Evolutionary conservation across 2,329 filamentous ascomycete species (phyloP), one percentile per base, ranked within the genome.

Genomic region (Exophiala xenobiotica): DNA sequence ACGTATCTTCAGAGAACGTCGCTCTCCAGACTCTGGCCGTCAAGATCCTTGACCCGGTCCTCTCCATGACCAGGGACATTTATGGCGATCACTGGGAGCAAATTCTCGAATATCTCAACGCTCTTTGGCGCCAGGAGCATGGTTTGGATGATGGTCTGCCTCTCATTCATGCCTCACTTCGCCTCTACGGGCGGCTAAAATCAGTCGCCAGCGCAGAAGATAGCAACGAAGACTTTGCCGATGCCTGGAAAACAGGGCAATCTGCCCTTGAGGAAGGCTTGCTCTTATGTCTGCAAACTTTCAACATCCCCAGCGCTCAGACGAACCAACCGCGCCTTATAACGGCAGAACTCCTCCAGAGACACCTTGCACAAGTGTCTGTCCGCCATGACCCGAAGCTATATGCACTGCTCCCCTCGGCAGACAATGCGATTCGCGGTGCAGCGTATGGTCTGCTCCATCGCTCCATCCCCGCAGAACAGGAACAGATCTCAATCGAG

Each of bases 61-160:
- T 96, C 0, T 88, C 88, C 1, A 80, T 79, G 33, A 85, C 96
- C 61, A 80, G 82, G 52, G 86, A 90, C 40, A 83, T 96, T 1
- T 96, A 96, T 62, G 93, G 92, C 0, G 82, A 87, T 0, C 88
- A 96, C 64, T 99, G 93, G 93, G 79, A 85, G 44, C 79, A 79
- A 41, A 69, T 78, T 0, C 69, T 90, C 14, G 74, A 80, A 26
- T 80, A 82, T 43, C 80, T 85, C 53, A 70, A 78, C 8, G 68
- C 71, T 6, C 69, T 83, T 0, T 88, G 85, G 83, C 70, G 73
- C 2, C 72, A 74, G 3, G 75, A 72, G 0, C 66, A 66, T 8
- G 67, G 68, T 1, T 72, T 75, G 5, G 74, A 82, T 12, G 67
- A 74, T 9, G 73, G 75, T 4, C 63, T 89, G 1, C 80, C 88